Evolutionary conservation across 2,329 filamentous ascomycete species (phyloP), one percentile per base, ranked within the genome.

Genomic region (Ophiostoma sp.): DNA sequence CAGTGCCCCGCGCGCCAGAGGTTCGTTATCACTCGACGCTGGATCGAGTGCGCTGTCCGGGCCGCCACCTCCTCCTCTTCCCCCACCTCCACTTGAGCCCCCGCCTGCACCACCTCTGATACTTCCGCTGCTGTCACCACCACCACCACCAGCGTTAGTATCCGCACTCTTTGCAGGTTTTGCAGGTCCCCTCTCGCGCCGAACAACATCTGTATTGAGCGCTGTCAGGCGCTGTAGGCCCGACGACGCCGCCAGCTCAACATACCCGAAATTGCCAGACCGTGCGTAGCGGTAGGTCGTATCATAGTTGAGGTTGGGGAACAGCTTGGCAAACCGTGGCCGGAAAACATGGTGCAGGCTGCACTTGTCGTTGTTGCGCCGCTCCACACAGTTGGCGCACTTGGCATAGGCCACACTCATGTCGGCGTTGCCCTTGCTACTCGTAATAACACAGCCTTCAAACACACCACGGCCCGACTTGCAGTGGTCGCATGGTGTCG

Each of bases 351-450:
- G 11, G 48, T 75, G 77, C 36, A 78, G 48, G 7, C 74, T 73
- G 72, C 80, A 80, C 2, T 63, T n/a, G 2, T 72, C 33, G n/a
- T 79, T 75, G 2, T 75, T 66, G 45, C 45, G 75, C 45, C 80
- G 78, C 61, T 81, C 80, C 15, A 78, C 28, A 63, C 79, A 81
- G 71, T 80, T 81, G 22, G 77, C 78, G 45, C 80, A 81, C 61
- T 73, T 75, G 1, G 70, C 55, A 36, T 78, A 77, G 1, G 72
- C 74, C 3, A 59, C 71, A 15, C 71, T 74, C 31, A 76, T 61
- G 4, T 73, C 73, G 0, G 52, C 15, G 12, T 50, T 45, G 1
- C 78, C 76, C 0, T 64, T 68, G 0, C 31, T 64, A 6, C 75
- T 25, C 42, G 79, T 61, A 1, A 78, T 66, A 3, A 82, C 72